Percentiles rank a stretch among this genome's conserved stretches.
Evolutionary conservation across 306 rosid genomes (phyloP).

Genomic region (Nissolia schottii): DNA sequence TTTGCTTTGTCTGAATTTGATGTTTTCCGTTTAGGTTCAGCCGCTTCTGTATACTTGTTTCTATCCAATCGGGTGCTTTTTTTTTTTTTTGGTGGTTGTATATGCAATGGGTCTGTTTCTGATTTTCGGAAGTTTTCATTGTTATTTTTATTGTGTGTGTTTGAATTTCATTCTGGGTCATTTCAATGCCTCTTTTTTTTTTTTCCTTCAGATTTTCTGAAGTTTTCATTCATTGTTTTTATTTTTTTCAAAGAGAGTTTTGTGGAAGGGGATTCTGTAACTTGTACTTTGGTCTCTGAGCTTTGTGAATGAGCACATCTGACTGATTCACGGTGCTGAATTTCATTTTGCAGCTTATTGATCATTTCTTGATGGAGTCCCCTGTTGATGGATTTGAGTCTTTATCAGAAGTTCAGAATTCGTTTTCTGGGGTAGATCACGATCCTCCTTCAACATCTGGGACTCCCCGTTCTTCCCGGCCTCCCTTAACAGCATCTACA

Average conservation of each 20-base stretch:
- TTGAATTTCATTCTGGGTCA: constrained; percentile 30
- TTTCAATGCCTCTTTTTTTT: constrained; percentile 29
- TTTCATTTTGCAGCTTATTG: constrained; percentile 36
- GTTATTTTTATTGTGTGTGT: neutral
- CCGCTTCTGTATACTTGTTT: constrained; percentile 24
- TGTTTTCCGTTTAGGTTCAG: constrained; percentile 33
- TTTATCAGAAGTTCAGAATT: constrained; percentile 46
- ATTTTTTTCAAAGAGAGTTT: neutral
- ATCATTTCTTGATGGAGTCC: constrained; percentile 51
- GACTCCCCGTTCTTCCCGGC: constrained; percentile 31
- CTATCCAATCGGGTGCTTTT: constrained; percentile 32
- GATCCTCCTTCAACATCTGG: constrained; percentile 43
- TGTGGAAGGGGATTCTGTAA: constrained; percentile 25
- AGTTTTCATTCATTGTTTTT: neutral
- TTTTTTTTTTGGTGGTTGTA: constrained; percentile 16
- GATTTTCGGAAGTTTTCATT: constrained; percentile 22
- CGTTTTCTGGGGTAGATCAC: constrained; percentile 34
- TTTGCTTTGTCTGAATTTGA: constrained; percentile 23
- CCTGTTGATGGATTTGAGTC: constrained; percentile 45
- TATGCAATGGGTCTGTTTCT: constrained; percentile 18
- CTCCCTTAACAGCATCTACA: constrained; percentile 41
- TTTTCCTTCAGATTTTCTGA: no score
- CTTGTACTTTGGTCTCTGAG: constrained; percentile 19
- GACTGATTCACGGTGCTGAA: constrained; percentile 31
- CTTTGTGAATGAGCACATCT: constrained; percentile 13